Base-by-base conservation (phyloP, 2,329 filamentous ascomycete species). In the Nemania sp. region DNA sequence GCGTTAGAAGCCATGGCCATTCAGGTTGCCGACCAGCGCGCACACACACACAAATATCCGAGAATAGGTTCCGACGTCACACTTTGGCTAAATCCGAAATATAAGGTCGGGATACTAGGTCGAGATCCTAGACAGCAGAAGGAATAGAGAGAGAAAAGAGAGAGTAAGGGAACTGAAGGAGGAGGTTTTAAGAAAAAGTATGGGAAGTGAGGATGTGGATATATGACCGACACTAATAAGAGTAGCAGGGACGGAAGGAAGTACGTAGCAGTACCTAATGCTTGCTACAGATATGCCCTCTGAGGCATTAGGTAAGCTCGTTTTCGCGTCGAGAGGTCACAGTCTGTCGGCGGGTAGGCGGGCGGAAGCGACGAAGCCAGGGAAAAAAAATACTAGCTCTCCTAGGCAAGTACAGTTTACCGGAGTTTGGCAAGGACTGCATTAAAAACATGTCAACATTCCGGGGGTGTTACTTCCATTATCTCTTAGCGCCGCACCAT, bases 1-100 rank as follows among this genome's bases (percentile, higher is more conserved):
- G 88, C 87, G 79, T 91, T 91, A 74, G 88, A 81, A 74, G 84
- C 85, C 86, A 88, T 87, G 73, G 66, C 70, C 66, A 69, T 64
- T 62, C 52, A 58, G 52, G 29, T 63, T 62, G 67, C 55, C 54
- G 56, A 66, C 67, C 67, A 35, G 62, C 55, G 55, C 64, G 15
- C 56, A 49, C 52, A 51, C 56, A 38, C 56, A 49, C 52, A 51
- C 56, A 38, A 47, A 59, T 68, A 59, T 49, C 24, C 53, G 53
- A 32, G 20, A 10, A 56, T 20, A 32, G 41, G 22, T 32, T 29
- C 32, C 35, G n/a, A 47, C 47, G 4, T 53, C 13, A 15, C 15
- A 43, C 35, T 6, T 53, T 41, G 43, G 18, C 13, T 20, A 43
- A 35, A 29, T 35, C 62, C 27, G 26, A 54, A 24, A 29, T 22